phyloP scores from a whole-genome alignment of 805 yeast species.

The Candida coquimbonensis region DNA sequence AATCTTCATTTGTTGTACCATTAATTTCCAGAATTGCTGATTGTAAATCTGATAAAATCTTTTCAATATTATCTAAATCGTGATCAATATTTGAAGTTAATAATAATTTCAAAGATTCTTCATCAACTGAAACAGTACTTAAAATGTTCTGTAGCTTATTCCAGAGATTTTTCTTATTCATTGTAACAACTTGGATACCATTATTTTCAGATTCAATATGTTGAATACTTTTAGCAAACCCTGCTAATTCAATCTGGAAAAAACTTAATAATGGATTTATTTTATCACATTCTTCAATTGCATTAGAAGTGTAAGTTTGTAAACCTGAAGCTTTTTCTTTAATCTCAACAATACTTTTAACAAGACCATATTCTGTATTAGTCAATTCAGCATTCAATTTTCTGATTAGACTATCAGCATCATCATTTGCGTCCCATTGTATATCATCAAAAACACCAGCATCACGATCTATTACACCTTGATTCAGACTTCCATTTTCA shows the following conservation, averaged over 20 bases:
- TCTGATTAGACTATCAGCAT: constrained; percentile 47
- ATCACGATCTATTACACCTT: constrained; percentile 21
- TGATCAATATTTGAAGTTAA: constrained; percentile 42
- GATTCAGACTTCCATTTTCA: constrained; percentile 13
- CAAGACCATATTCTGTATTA: constrained; percentile 54
- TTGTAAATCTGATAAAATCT: constrained; percentile 46
- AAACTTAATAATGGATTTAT: constrained; percentile 48
- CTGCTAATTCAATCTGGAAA: constrained; percentile 54
- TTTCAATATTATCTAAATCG: constrained; percentile 46
- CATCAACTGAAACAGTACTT: constrained; percentile 62
- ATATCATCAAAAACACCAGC: constrained; percentile 73
- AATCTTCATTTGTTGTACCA: constrained; percentile 25
- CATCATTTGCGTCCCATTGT: constrained; percentile 68
- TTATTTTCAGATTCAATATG: constrained; percentile 68
- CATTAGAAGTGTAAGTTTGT: constrained; percentile 33
- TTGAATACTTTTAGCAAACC: constrained; percentile 61
- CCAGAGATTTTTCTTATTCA: constrained; percentile 72
- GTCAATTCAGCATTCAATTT: constrained; percentile 55
- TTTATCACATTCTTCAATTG: constrained; percentile 46
- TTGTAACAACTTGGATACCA: constrained; percentile 77
- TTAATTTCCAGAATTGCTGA: constrained; percentile 60
- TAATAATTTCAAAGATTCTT: constrained; percentile 42
- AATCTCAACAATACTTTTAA: constrained; percentile 47
- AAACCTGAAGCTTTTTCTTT: constrained; percentile 38
- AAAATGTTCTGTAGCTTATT: constrained; percentile 63